Evolutionary conservation across 176 grass and related monocot genomes (phyloP).

Genomic region (Sorghum bicolor): Sorghum_bicolor_NCBIv3 NC_012875.2:32528001-32528500

Average conservation of each 20-base stretch:
- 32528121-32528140: slow-evolving; percentile 92
- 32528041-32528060: slow-evolving; percentile 86
- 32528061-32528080: slow-evolving; percentile 89
- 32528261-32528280: slow-evolving; percentile 97
- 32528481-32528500: slow-evolving; percentile 59
- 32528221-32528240: slow-evolving; percentile 70
- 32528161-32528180: slow-evolving; percentile 78
- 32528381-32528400: slow-evolving; percentile 72
- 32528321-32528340: slow-evolving; percentile 81
- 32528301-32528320: slow-evolving; percentile 85
- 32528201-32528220: slow-evolving; percentile 62
- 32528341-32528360: slow-evolving; percentile 80
- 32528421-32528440: slow-evolving; percentile 73
- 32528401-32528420: slow-evolving; percentile 63
- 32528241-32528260: slow-evolving; percentile 70
- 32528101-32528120: slow-evolving; percentile 84
- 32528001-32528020: slow-evolving; percentile 60
- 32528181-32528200: slow-evolving; percentile 60
- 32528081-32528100: slow-evolving; percentile 72
- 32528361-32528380: slow-evolving; percentile 69
- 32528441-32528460: slow-evolving; percentile 44
- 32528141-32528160: slow-evolving; percentile 72
- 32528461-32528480: slow-evolving; percentile 75
- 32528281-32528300: slow-evolving; percentile 87
- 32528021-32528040: slow-evolving; percentile 65